Percentiles rank a stretch among this genome's conserved stretches.
Conservation (phyloP, 805 yeast genomes). For the Lipomyces lipofer region DNA sequence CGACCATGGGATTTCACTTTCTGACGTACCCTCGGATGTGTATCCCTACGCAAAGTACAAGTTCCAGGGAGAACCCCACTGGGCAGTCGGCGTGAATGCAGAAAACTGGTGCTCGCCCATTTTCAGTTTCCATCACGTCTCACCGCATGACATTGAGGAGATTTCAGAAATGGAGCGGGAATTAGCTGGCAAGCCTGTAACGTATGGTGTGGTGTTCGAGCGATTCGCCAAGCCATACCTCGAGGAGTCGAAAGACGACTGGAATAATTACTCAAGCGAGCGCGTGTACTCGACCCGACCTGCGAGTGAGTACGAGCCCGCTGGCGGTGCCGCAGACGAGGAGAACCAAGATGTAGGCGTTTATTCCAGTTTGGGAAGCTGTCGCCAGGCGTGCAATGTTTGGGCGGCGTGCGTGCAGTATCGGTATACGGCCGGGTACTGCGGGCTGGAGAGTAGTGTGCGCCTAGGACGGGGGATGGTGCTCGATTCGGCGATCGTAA, state of each 20-base stretch:
- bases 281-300: not conserved
- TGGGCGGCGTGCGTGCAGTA: not conserved
- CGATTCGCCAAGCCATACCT: slow-evolving; percentile 33
- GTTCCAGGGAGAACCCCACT: slow-evolving; percentile 39
- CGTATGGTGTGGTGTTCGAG: slow-evolving; percentile 37
- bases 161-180: slow-evolving; percentile 40
- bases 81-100: slow-evolving; percentile 16
- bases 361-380: slow-evolving; percentile 21
- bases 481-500: not conserved
- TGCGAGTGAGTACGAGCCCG: no score
- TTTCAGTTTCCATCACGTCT: slow-evolving; percentile 39
- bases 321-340: not conserved
- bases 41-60: slow-evolving; percentile 13
- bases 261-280: slow-evolving; percentile 12
- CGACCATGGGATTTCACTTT: slow-evolving; percentile 22
- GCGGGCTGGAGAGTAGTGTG: slow-evolving; percentile 5
- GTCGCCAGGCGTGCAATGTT: slow-evolving; percentile 8
- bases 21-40: slow-evolving; percentile 8
- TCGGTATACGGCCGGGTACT: slow-evolving; percentile 5
- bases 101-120: slow-evolving; percentile 37
- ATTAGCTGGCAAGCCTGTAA: slow-evolving; percentile 12
- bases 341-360: not conserved
- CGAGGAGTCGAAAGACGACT: slow-evolving; percentile 10
- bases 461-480: slow-evolving; percentile 6
- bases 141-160: slow-evolving; percentile 22